Percentiles rank a stretch among this genome's conserved stretches.
phyloP scores from a whole-genome alignment of 75 land plant genomes.

The Sequoiadendron giganteum region DNA sequence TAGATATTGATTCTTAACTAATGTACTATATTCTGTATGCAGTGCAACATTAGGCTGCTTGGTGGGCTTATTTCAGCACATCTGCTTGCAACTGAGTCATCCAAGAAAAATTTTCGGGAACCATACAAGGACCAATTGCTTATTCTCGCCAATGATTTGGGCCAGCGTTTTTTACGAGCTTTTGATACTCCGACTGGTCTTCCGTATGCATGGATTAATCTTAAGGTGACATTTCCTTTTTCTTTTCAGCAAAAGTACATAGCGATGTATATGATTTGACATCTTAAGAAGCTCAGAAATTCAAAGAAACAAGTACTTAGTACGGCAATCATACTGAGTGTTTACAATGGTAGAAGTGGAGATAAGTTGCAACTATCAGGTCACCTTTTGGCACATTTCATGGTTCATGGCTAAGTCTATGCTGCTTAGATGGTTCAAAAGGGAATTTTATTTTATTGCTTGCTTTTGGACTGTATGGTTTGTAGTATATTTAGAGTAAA shows the following conservation, averaged over 20 bases:
- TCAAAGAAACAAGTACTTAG: background rate
- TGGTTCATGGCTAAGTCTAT: background rate
- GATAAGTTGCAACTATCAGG: background rate
- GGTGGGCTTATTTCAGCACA: conserved; percentile 97
- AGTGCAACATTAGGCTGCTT: conserved; percentile 95
- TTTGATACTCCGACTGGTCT: conserved; percentile 85
- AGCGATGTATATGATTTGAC: background rate
- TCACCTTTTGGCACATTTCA: background rate
- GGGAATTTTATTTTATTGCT: background rate
- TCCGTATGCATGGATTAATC: conserved; percentile 93
- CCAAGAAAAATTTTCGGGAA: conserved; percentile 35
- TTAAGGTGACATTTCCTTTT: conserved; percentile 46
- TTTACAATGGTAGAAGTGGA: background rate
- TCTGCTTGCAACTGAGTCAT: conserved; percentile 74
- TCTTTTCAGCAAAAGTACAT: background rate
- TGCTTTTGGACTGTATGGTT: background rate
- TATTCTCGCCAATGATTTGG: conserved; percentile 78
- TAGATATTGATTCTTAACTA: background rate
- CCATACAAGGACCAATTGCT: conserved; percentile 70
- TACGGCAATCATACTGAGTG: background rate
- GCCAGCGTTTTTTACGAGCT: conserved; percentile 65
- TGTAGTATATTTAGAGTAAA: background rate
- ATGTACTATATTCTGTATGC: conserved; percentile 25
- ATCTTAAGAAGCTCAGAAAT: background rate
- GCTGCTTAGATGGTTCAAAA: background rate